These are phyloP conservation scores for Hygrocybe punicea DNA, from an alignment of 768 basidiomycete species.

Conservation along the genomic window DNA sequence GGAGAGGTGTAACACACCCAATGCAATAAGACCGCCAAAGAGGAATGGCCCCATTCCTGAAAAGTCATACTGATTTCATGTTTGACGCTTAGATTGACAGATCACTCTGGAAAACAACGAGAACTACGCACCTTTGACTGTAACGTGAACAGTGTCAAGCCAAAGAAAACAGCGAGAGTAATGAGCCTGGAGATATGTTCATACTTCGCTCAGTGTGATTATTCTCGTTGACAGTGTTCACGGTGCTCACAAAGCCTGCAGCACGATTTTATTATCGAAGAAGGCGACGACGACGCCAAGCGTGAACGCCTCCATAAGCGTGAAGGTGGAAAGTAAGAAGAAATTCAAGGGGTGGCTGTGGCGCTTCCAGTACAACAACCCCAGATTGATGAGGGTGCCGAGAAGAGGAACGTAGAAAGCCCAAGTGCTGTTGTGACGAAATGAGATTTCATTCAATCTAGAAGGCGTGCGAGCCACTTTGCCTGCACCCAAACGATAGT, in stretches of 20 bases:
- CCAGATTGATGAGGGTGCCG: slow-evolving; percentile 75
- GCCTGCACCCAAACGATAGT: slow-evolving; percentile 67
- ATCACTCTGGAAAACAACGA: background rate
- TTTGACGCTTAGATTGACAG: background rate
- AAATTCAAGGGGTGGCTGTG: slow-evolving; percentile 88
- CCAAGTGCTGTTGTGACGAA: slow-evolving; percentile 55
- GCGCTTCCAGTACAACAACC: slow-evolving; percentile 86
- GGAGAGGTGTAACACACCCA: slow-evolving; percentile 45
- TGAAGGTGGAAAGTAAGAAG: slow-evolving; percentile 81
- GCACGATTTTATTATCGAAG: slow-evolving; percentile 65
- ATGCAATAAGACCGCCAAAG: slow-evolving; percentile 77
- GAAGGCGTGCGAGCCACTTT: slow-evolving; percentile 49
- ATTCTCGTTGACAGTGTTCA: background rate
- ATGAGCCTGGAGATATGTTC: slow-evolving; percentile 53
- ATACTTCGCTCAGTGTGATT: slow-evolving; percentile 10
- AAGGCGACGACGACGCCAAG: slow-evolving; percentile 83
- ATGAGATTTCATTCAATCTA: background rate
- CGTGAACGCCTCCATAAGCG: slow-evolving; percentile 84
- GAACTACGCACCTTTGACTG: slow-evolving; percentile 71
- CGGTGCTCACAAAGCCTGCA: slow-evolving; percentile 75
- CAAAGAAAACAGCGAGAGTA: slow-evolving; percentile 89
- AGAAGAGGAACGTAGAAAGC: slow-evolving; percentile 74
- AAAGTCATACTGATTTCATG: slow-evolving; percentile 92
- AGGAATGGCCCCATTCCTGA: slow-evolving; percentile 88
- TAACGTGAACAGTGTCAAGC: slow-evolving; percentile 90